Conservation (phyloP, 352 stramenopile genomes). For the Globisporangium parvum region DNA sequence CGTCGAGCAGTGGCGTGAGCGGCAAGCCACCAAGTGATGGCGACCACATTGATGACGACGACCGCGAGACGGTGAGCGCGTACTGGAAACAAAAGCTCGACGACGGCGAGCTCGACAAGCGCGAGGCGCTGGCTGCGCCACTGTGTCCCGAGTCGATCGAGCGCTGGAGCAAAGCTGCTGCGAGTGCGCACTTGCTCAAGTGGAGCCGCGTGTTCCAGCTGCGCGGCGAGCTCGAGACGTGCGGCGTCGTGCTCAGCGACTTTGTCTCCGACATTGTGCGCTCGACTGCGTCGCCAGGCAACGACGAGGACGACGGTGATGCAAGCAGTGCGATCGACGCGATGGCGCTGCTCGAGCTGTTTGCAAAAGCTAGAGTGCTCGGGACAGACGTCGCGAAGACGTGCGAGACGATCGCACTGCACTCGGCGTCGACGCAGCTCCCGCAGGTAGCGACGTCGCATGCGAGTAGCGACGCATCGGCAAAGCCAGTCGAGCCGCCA, state of each 20-base stretch:
- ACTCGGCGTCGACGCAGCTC: constrained; percentile 36
- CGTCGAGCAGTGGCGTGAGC: constrained; percentile 3
- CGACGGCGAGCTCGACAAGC: not conserved
- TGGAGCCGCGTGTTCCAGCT: constrained; percentile 44
- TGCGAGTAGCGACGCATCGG: not conserved
- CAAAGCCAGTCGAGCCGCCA: not conserved
- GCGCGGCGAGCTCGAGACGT: constrained; percentile 26
- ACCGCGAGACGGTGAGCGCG: constrained; percentile 23
- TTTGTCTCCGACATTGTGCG: constrained; percentile 24
- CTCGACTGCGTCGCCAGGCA: not conserved
- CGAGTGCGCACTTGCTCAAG: constrained; percentile 27
- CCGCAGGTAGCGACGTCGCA: constrained; percentile 3
- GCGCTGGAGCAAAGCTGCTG: constrained; percentile 24
- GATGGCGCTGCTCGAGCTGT: constrained; percentile 20
- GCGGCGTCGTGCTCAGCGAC: constrained; percentile 28
- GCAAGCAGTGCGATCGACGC: constrained; percentile 11
- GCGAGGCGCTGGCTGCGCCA: not conserved
- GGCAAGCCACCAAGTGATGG: not conserved
- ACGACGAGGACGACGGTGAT: not conserved
- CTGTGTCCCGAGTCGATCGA: constrained; percentile 23
- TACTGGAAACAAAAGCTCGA: constrained; percentile 42
- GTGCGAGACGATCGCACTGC: constrained; percentile 34
- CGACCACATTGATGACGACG: constrained; percentile 8
- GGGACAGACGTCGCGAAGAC: constrained; percentile 21
- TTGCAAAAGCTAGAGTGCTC: constrained; percentile 25